Base-by-base conservation (phyloP, 495 filamentous ascomycete species). In the Penicillium bovifimosum region DNA sequence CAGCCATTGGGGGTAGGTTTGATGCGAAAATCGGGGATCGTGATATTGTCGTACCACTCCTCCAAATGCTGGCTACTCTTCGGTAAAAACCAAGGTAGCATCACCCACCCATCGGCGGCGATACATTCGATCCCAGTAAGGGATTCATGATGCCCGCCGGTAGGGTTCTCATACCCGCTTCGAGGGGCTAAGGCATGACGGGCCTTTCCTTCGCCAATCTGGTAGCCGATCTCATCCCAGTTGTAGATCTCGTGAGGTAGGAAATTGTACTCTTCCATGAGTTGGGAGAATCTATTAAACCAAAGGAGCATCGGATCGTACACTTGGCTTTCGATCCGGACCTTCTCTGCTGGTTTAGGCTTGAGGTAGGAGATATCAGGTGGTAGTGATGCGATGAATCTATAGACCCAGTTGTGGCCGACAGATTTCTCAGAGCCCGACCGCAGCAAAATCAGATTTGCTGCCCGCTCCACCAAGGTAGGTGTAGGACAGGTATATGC, bases 251-350 rank as follows among this genome's bases (percentile, higher is more conserved):
- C 44, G 14, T 47, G 5, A 5, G 32, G 2, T 9, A 26, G 16
- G 16, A 45, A 33, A 2, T 45, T 0, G 16, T 45, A 16, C 8
- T 16, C 18, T 74, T 58, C 44, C 38, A 42, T 6, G 0, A 42
- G 3, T 3, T 14, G 11, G 0, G 16, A 20, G 11, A 29, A 17
- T 1, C 18, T 9, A 17, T 32, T 4, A 32, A 44, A 44, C 41
- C n/a, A 44, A n/a, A n/a, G n/a, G n/a, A n/a, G n/a, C n/a, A n/a
- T n/a, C n/a, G n/a, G n/a, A n/a, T n/a, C n/a, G n/a, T n/a, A n/a
- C n/a, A n/a, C n/a, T n/a, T n/a, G n/a, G n/a, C n/a, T 43, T 31
- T 43, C 27, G 7, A 43, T 17, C 6, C 41, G 24, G 6, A 13
- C 2, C 5, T 43, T 43, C 31, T 43, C 41, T 9, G n/a, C 31